These are phyloP conservation scores for Phlegmacium glaucopus DNA, from an alignment of 768 basidiomycete genomes.

Conservation along the genomic window DNA sequence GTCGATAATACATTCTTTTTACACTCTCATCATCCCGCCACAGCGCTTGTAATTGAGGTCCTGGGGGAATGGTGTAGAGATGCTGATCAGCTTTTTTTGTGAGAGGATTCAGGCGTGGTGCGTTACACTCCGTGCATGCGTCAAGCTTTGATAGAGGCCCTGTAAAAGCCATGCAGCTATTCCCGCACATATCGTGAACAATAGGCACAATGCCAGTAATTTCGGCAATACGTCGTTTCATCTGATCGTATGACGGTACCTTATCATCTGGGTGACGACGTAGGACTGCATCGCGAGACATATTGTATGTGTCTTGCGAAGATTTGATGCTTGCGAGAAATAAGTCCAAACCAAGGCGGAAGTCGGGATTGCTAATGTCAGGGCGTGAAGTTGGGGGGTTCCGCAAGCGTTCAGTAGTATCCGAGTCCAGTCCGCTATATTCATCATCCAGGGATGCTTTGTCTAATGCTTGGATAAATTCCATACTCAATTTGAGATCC, in stretches of 20 bases:
- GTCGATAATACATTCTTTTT: slow-evolving; percentile 3
- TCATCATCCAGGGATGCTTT: slow-evolving; percentile 11
- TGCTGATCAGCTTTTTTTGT: slow-evolving; percentile 10
- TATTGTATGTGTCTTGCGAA: slow-evolving; percentile 22
- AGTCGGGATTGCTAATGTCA: slow-evolving; percentile 10
- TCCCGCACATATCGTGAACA: slow-evolving; percentile 34
- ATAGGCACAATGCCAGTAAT: slow-evolving; percentile 29
- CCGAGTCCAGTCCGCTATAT: slow-evolving; percentile 3
- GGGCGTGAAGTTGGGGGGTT: slow-evolving; percentile 11
- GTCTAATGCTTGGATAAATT: slow-evolving; percentile 10
- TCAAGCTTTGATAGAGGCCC: slow-evolving; percentile 24
- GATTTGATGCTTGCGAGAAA: slow-evolving; percentile 22
- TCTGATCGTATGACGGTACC: slow-evolving; percentile 12
- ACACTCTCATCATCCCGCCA: slow-evolving; percentile 9
- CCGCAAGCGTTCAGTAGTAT: slow-evolving; percentile 10
- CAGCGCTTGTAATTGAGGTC: slow-evolving; percentile 20
- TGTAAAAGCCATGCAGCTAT: slow-evolving; percentile 36
- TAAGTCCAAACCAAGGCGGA: slow-evolving; percentile 18
- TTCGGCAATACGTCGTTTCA: slow-evolving; percentile 11
- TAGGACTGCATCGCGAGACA: slow-evolving; percentile 12
- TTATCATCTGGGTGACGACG: slow-evolving; percentile 12
- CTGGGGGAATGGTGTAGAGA: slow-evolving; percentile 19
- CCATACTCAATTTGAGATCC: background rate
- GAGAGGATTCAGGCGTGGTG: slow-evolving; percentile 6
- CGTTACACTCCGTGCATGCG: slow-evolving; percentile 9